These are phyloP conservation scores for Chiua virens DNA, from an alignment of 768 basidiomycete species.

Conservation along the genomic window DNA sequence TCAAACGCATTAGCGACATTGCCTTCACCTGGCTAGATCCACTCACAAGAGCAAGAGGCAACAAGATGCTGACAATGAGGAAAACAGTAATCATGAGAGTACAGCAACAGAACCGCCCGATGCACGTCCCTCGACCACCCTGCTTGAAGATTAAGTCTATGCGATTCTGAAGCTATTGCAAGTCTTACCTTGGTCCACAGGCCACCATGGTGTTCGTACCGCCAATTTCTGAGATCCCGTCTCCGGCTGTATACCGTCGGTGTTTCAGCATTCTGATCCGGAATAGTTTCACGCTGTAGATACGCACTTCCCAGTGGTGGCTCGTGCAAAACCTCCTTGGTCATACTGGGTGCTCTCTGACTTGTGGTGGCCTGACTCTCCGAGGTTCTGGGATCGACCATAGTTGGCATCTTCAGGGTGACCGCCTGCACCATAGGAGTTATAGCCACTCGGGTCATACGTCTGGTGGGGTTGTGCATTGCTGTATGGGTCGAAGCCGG, in stretches of 20 bases:
- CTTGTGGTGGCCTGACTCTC: conserved; percentile 21
- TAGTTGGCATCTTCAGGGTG: conserved; percentile 41
- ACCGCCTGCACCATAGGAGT: conserved; percentile 23
- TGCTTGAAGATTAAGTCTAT: conserved; percentile 21
- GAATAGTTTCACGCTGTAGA: not conserved
- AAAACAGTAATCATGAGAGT: conserved; percentile 65
- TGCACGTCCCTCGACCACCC: conserved; percentile 61
- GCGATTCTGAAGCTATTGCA: not conserved
- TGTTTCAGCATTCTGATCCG: conserved; percentile 2
- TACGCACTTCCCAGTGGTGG: conserved; percentile 31
- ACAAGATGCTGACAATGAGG: conserved; percentile 61
- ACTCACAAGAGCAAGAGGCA: conserved; percentile 67
- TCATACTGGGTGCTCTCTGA: conserved; percentile 41
- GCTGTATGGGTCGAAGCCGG: conserved; percentile 48
- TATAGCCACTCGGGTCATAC: conserved; percentile 50
- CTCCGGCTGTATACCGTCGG: conserved; percentile 13
- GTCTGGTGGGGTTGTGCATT: conserved; percentile 45
- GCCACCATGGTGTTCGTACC: conserved; percentile 57
- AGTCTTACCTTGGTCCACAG: conserved; percentile 64
- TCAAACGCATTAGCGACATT: conserved; percentile 1
- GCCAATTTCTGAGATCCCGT: conserved; percentile 47
- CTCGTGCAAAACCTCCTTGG: conserved; percentile 41
- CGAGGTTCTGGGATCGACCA: conserved; percentile 14
- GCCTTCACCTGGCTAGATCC: not conserved
- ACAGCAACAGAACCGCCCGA: conserved; percentile 76